These are phyloP conservation scores for Xanthoparmelia taractica DNA, from an alignment of 495 filamentous ascomycete genomes.

Conservation along the genomic window DNA sequence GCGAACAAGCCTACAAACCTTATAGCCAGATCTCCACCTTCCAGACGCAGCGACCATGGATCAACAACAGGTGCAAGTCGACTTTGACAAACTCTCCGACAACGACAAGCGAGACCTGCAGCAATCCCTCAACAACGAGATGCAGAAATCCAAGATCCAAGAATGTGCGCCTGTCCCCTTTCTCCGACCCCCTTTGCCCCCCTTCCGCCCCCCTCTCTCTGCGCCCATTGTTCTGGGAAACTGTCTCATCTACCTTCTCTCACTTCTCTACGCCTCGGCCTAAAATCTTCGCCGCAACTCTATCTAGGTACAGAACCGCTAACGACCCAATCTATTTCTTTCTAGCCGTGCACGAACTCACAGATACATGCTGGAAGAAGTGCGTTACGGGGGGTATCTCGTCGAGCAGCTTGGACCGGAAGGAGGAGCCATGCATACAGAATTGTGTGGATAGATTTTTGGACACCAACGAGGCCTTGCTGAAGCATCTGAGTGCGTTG, in stretches of 20 bases:
- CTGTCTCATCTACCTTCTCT: neutral
- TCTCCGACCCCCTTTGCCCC: neutral
- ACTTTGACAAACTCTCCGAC: slow-evolving; percentile 67
- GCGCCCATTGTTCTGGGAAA: too few species aligned
- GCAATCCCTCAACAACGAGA: slow-evolving; percentile 70
- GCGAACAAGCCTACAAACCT: too few species aligned
- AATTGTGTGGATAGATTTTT: slow-evolving; percentile 93
- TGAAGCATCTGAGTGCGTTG: slow-evolving; percentile 70
- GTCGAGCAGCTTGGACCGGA: slow-evolving; percentile 57
- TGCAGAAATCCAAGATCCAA: slow-evolving; percentile 73
- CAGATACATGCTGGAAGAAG: slow-evolving; percentile 88
- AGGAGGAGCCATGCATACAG: slow-evolving; percentile 70
- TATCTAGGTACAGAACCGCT: too few species aligned
- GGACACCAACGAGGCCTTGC: slow-evolving; percentile 71
- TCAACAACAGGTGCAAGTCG: slow-evolving; percentile 30
- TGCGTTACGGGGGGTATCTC: slow-evolving; percentile 66
- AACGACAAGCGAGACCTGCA: slow-evolving; percentile 82
- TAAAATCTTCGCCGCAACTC: too few species aligned
- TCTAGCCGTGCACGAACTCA: slow-evolving; percentile 70
- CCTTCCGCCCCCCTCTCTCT: slow-evolving; percentile 9
- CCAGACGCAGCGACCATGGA: neutral
- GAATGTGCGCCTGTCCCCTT: slow-evolving; percentile 42
- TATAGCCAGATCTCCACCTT: too few species aligned
- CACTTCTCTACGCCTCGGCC: neutral
- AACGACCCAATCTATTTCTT: slow-evolving; percentile 5